Evolutionary conservation across 257 asterid genomes (phyloP), one percentile per base, ranked within the genome.

Genomic region (Petunia secreta): DNA sequence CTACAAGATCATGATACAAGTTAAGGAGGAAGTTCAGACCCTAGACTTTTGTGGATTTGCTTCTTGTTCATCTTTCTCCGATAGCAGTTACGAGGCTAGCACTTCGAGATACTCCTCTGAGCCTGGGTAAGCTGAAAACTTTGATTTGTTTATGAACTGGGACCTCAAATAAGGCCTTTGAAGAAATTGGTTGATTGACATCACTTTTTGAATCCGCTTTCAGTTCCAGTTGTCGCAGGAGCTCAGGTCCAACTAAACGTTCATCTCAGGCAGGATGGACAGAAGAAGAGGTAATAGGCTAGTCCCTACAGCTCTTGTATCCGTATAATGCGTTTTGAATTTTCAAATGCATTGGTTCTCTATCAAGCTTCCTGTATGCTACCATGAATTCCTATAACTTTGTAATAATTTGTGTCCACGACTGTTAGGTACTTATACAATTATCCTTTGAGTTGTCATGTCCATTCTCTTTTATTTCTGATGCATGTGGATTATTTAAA

Each of bases 211-310:
- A 34, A 71, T 71, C 44, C 14, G n/a, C 40, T n/a, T 63, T 77
- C 67, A 89, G 89, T 69, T 79, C 81, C 84, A 80, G 90, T 63
- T 68, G 80, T 75, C 83, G 16, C 57, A 87, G 89, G 79, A 85
- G 77, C 77, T 81, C 75, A 36, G 84, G 85, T 82, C 86, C 86
- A 52, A 86, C 88, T 59, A 92, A 86, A 86, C 95, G 98, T 59
- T 82, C 97, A 55, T 94, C 98, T 58, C 93, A 88, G 79, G 96
- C 97, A 84, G 98, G 98, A 71, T 94, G 98, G 98, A 92, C 97
- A 34, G 89, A 85, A 74, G 92, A 92, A 84, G 95, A 94, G 97
- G 98, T 94, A 34, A 25, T 83, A 50, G 6, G 79, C 80, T 75
- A 78, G 77, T 59, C 6, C 7, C 44, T 73, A 1, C 44, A 50